A percentile compares a stretch with the other conserved stretches of the same genome.
Conservation (phyloP, 2,329 filamentous ascomycete genomes). For the Eutypa lata region DNA sequence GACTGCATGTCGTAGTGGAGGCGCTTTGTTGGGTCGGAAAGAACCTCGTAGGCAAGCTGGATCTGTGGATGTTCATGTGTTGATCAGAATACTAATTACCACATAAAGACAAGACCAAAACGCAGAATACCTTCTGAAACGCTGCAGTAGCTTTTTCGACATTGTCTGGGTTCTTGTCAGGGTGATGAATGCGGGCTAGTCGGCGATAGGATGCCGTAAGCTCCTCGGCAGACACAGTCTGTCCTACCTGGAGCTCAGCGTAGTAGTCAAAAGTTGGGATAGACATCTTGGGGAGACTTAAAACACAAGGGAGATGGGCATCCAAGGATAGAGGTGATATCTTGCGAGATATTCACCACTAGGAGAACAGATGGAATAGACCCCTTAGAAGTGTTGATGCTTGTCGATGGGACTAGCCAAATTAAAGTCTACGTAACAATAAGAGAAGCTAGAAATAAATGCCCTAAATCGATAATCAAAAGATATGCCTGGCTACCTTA, state of each 20-base stretch:
- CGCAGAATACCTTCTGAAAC: conserved; percentile 27
- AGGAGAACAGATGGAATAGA: too few species aligned
- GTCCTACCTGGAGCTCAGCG: conserved; percentile 19
- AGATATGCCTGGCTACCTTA: too few species aligned
- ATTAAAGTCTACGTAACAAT: too few species aligned
- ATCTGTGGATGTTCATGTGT: conserved; percentile 18
- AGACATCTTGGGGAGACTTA: conserved; percentile 6
- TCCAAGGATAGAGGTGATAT: too few species aligned
- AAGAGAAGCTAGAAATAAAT: too few species aligned
- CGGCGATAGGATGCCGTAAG: conserved; percentile 20
- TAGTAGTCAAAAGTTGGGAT: conserved; percentile 18
- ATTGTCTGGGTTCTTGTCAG: conserved; percentile 22
- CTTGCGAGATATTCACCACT: too few species aligned
- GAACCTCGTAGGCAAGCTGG: conserved; percentile 21
- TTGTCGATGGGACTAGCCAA: too few species aligned
- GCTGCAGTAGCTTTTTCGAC: conserved; percentile 14
- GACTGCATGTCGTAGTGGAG: conserved; percentile 15
- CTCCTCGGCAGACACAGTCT: conserved; percentile 14
- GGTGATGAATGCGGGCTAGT: conserved; percentile 21
- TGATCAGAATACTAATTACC: too few species aligned
- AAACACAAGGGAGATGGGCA: background rate
- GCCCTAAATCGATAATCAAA: too few species aligned
- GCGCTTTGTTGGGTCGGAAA: conserved; percentile 17
- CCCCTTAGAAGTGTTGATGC: too few species aligned
- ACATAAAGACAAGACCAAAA: too few species aligned